These are phyloP conservation scores for Malania oleifera DNA, from an alignment of 164 flowering plant species.

Conservation along the genomic window DNA sequence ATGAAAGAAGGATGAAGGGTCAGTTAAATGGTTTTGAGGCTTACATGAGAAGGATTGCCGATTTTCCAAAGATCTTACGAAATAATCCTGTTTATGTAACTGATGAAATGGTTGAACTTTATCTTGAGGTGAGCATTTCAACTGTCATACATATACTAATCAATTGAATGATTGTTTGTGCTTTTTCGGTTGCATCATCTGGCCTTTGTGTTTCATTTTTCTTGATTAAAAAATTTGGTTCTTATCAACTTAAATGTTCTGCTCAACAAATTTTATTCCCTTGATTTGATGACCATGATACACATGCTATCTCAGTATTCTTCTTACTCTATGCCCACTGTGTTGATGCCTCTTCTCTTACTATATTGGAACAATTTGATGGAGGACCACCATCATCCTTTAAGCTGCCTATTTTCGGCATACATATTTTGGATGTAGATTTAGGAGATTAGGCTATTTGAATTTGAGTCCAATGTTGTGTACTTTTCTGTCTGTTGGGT, in stretches of 20 bases:
- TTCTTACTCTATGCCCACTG: too few relatives aligned
- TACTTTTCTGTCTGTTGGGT: too few relatives aligned
- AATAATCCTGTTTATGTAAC: slow-evolving; percentile 58
- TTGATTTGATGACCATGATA: background rate
- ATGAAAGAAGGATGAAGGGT: slow-evolving; percentile 28
- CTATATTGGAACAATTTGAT: too few relatives aligned
- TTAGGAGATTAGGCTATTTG: too few relatives aligned
- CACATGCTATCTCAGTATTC: background rate
- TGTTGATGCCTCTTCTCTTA: too few relatives aligned
- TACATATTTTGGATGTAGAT: too few relatives aligned
- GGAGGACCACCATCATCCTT: too few relatives aligned
- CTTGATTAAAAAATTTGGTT: background rate
- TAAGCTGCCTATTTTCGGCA: too few relatives aligned
- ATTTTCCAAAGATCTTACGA: slow-evolving; percentile 58
- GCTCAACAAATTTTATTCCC: background rate
- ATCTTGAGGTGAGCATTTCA: slow-evolving; percentile 65
- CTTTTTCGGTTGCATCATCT: background rate
- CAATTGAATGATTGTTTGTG: too few relatives aligned
- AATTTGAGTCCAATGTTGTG: too few relatives aligned
- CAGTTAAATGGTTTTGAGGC: slow-evolving; percentile 34
- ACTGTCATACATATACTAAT: background rate
- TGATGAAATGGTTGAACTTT: slow-evolving; percentile 81
- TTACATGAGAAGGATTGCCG: slow-evolving; percentile 56
- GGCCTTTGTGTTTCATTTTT: background rate
- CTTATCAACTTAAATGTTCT: background rate